Evolutionary conservation across 2,329 filamentous ascomycete species (phyloP).

Genomic region (Aspergillus fructus): DNA sequence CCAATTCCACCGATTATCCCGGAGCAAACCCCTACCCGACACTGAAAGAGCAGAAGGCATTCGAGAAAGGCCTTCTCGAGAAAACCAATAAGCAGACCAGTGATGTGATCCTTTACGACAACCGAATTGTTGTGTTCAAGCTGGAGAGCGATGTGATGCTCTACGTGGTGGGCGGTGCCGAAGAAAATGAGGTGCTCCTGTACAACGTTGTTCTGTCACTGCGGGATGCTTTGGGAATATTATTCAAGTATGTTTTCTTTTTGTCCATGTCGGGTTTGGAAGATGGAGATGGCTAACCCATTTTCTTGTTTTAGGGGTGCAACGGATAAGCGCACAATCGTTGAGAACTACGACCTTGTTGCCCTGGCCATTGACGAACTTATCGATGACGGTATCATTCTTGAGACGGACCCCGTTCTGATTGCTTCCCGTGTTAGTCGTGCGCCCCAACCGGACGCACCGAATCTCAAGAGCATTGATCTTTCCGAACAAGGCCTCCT

Average conservation of each 20-base stretch:
- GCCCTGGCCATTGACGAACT: conserved; percentile 94
- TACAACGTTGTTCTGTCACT: conserved; percentile 94
- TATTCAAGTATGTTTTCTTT: conserved; percentile 72
- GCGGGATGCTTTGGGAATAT: conserved; percentile 81
- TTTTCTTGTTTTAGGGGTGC: conserved; percentile 66
- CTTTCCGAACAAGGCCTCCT: conserved; percentile 93
- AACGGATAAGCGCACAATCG: conserved; percentile 94
- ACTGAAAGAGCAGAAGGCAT: conserved; percentile 89
- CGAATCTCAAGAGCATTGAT: conserved; percentile 88
- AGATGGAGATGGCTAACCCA: conserved; percentile 16
- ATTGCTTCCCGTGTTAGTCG: conserved; percentile 90
- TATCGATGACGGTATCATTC: conserved; percentile 90
- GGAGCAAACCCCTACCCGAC: conserved; percentile 79
- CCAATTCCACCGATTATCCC: conserved; percentile 58
- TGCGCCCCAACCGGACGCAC: conserved; percentile 84
- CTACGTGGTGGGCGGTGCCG: conserved; percentile 84
- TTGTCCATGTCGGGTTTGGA: neutral
- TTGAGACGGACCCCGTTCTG: conserved; percentile 94
- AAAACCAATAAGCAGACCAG: conserved; percentile 95
- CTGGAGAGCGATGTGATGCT: conserved; percentile 96
- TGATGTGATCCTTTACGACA: conserved; percentile 97
- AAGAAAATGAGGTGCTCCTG: conserved; percentile 95
- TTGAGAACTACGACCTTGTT: conserved; percentile 98
- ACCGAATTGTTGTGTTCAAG: conserved; percentile 95
- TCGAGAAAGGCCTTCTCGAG: conserved; percentile 92